A percentile compares a stretch with the other conserved stretches of the same genome.
Conservation (phyloP, 495 filamentous ascomycete species). For the Bombardia bombarda region DNA sequence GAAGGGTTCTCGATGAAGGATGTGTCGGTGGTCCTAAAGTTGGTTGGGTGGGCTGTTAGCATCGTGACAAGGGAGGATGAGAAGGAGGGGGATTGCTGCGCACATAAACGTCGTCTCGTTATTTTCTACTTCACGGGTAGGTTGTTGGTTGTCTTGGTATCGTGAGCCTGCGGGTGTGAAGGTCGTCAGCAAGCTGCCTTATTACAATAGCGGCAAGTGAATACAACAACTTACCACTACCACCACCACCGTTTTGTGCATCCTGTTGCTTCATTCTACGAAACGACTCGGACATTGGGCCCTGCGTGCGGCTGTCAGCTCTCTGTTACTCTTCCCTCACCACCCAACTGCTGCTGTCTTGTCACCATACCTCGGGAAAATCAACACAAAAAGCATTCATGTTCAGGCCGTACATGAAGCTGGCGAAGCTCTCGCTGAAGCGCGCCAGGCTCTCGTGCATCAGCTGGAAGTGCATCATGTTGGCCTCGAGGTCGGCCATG, state of each 20-base stretch:
- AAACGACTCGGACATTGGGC: conserved; percentile 58
- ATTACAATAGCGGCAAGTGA: neutral
- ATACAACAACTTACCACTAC: conserved; percentile 19
- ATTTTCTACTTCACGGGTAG: no score
- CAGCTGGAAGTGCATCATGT: conserved; percentile 93
- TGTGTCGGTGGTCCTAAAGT: conserved; percentile 77
- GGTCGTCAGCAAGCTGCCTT: neutral
- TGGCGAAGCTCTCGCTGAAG: conserved; percentile 94
- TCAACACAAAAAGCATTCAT: conserved; percentile 99
- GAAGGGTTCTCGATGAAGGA: conserved; percentile 88
- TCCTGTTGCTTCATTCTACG: conserved; percentile 50
- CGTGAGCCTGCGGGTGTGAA: conserved; percentile 4
- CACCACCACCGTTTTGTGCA: conserved; percentile 19
- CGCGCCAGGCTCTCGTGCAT: conserved; percentile 94
- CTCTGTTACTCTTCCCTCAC: no score
- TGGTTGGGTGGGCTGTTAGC: conserved; percentile 11
- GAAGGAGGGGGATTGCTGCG: conserved; percentile 13
- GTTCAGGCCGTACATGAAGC: conserved; percentile 90
- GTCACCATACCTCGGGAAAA: conserved; percentile 70
- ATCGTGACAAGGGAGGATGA: neutral
- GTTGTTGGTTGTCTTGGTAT: conserved; percentile 11
- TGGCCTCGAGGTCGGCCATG: conserved; percentile 91
- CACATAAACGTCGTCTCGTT: conserved; percentile 86
- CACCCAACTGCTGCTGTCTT: neutral
- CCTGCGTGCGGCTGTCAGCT: conserved; percentile 18